These are phyloP conservation scores for Sphenostylis stenocarpa DNA, from an alignment of 306 rosid genomes.

Conservation along the genomic window DNA sequence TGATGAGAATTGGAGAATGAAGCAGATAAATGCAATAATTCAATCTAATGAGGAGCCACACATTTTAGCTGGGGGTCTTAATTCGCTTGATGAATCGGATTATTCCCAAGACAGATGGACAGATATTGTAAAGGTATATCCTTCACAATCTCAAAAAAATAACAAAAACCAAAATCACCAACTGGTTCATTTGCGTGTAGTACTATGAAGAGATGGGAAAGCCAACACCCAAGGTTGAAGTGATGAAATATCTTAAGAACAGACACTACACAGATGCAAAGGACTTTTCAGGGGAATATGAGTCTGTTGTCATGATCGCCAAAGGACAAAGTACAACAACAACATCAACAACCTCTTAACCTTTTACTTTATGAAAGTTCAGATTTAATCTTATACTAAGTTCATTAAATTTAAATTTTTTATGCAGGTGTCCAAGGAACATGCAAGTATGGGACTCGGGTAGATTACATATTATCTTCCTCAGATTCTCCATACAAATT, in stretches of 20 bases:
- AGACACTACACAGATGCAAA: slow-evolving; percentile 65
- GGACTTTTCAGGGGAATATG: slow-evolving; percentile 72
- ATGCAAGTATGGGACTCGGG: slow-evolving; percentile 85
- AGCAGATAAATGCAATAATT: slow-evolving; percentile 74
- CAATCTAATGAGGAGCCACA: slow-evolving; percentile 66
- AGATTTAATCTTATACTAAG: background rate
- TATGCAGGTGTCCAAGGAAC: slow-evolving; percentile 89
- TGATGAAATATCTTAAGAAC: slow-evolving; percentile 58
- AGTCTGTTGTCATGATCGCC: slow-evolving; percentile 86
- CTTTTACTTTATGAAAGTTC: background rate
- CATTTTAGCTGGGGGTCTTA: slow-evolving; percentile 77
- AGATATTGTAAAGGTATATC: slow-evolving; percentile 71
- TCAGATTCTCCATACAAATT: slow-evolving; percentile 60
- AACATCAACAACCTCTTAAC: background rate
- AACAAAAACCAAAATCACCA: background rate
- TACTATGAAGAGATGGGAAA: slow-evolving; percentile 76
- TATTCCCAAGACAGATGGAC: slow-evolving; percentile 86
- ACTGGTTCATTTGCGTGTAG: slow-evolving; percentile 34
- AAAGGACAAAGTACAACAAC: slow-evolving; percentile 75
- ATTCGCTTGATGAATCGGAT: slow-evolving; percentile 80
- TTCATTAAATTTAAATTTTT: background rate
- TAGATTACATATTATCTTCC: slow-evolving; percentile 77
- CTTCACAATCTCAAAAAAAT: background rate
- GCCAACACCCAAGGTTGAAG: slow-evolving; percentile 74
- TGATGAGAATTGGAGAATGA: slow-evolving; percentile 87